Base-by-base conservation (phyloP, 2,329 filamentous ascomycete genomes). In the Fusarium nematophilum region DNA sequence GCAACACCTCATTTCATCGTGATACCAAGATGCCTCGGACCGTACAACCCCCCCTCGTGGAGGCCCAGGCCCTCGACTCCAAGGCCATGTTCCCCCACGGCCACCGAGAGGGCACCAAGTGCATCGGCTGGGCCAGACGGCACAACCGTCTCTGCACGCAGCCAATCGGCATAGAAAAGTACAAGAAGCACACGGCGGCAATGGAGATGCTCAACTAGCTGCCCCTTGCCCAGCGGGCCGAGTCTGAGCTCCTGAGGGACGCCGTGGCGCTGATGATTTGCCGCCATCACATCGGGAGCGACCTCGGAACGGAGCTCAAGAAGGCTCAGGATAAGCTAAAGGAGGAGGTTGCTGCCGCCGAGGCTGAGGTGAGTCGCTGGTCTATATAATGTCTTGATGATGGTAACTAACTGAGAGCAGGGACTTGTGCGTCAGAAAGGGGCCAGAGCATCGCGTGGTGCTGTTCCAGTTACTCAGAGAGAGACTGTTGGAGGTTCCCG, bases 41-140 rank as follows among this genome's bases (percentile, higher is more conserved):
- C 4, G 6, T 21, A 4, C 4, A 21, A 4, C 4, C 6, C 21
- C 21, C 21, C 6, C 4, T 6, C 21, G 21, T 6, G 0, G 10
- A 18, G 2, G 5, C 14, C 4, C 10, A 17, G 13, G 14, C 8
- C 7, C 1, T 57, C 9, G 31, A 49, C 26, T 50, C 43, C 9
- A 15, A 39, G 10, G n/a, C 11, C 3, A 9, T 57, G 3, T 56
- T 57, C 17, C 13, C 54, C 3, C 37, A 38, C 6, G 26, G 37
- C 11, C 14, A 43, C 9, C 23, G 42, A 9, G 30, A 38, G 6
- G 50, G 50, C 2, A 18, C 9, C 10, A 47, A 36, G 8, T 48
- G 49, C 17, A 37, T 54, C 29, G 42, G 42, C 9, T 54, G 27
- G 13, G 9, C 42, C 2, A 26, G 3, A 6, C 17, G 27, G 0